Evolutionary conservation across 139 green algal genomes (phyloP), one percentile per base, ranked within the genome.

Genomic region (Zygnema circumcarinatum): DNA sequence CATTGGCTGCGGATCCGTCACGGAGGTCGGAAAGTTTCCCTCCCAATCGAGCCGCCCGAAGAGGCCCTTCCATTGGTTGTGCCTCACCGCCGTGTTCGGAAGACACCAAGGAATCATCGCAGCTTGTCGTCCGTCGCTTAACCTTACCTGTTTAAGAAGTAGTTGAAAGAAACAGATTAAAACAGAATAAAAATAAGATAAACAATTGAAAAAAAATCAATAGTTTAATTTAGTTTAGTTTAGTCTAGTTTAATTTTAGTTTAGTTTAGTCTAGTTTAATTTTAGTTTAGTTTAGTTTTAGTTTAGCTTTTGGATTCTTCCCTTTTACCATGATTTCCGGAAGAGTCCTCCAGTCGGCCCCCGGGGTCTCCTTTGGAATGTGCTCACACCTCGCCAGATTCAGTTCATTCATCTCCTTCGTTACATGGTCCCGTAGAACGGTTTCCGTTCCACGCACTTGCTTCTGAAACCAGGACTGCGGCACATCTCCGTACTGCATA

Each of bases 1-100:
- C 96, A 99, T 99, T 84, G 96, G 96, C 92, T 98, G 95, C 2
- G 96, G 96, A 92, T 99, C 96, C 29, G 96, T 99, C 83, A 95
- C 97, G 84, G 94, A 96, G 75, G 96, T 99, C 87, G 96, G 96
- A 94, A 99, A 99, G 92, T 99, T 97, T n/a, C 96, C 96, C 7
- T 88, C 69, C 67, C 87, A 95, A 92, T 98, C 96, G 42, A 99
- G 92, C 7, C 96, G 93, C 1, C 96, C 96, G 91, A 97, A 99
- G 79, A 99, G 93, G 25, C 96, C 96, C 16, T 97, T 93, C 96
- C 96, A 99, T 84, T 95, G 94, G 91, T 99, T 99, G 92, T 99
- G 96, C 38, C 96, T 91, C 85, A 95, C 94, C 16, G 94, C 94
- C 1, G 96, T 99, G 93, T 98, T 98, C 88, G 96, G 96, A 84